phyloP scores from a whole-genome alignment of 2,329 filamentous ascomycete species.

The Dichotomopilus funicola region DNA sequence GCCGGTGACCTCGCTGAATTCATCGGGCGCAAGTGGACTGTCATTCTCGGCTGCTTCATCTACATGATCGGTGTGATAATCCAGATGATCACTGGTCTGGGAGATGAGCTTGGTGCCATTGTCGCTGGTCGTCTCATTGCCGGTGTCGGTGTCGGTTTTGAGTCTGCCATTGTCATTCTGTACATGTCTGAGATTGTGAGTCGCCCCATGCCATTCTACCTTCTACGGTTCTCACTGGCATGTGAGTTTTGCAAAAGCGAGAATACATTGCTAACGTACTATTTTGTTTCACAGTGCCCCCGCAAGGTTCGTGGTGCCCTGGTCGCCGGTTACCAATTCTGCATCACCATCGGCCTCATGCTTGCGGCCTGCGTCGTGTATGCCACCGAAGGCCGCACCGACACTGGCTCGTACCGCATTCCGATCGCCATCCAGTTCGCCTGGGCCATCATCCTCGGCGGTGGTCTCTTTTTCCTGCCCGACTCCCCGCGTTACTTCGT shows the following conservation, averaged over 20 bases:
- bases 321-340: conserved; percentile 29
- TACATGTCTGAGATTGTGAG: conserved; percentile 79
- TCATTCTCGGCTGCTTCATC: conserved; percentile 64
- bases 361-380: conserved; percentile 71
- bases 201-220: conserved; percentile 6
- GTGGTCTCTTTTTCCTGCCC: conserved; percentile 68
- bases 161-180: conserved; percentile 71
- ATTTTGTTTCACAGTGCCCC: conserved; percentile 34
- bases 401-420: conserved; percentile 69
- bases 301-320: conserved; percentile 53
- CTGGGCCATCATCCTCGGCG: conserved; percentile 70
- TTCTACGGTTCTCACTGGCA: too few relatives aligned
- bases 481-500: conserved; percentile 84
- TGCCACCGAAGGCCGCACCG: conserved; percentile 53
- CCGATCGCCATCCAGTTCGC: conserved; percentile 74
- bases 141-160: conserved; percentile 73
- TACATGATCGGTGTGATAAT: conserved; percentile 64
- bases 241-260: too few relatives aligned
- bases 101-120: conserved; percentile 51
- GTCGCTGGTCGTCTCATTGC: conserved; percentile 69
- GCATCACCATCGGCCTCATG: conserved; percentile 53
- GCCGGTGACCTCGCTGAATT: conserved; percentile 71
- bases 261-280: not conserved
- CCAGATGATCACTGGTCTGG: conserved; percentile 50
- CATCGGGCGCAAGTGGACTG: conserved; percentile 65